Evolutionary conservation across 108 stramenopile species (phyloP).

Genomic region (Skeletonema potamos): DNA sequence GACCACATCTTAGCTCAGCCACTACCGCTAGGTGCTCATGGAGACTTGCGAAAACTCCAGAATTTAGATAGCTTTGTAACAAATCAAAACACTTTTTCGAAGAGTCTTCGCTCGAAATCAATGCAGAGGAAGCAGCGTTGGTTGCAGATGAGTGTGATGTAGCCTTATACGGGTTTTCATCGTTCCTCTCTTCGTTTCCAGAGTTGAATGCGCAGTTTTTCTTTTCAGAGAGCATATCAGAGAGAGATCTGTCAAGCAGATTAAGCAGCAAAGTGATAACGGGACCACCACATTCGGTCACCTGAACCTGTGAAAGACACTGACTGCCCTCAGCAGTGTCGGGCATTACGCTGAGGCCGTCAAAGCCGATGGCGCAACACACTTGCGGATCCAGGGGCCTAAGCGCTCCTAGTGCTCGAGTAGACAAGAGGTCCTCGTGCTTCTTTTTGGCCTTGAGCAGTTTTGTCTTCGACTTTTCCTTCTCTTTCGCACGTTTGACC

Average conservation of each 20-base stretch:
- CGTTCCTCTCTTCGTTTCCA: constrained; percentile 4
- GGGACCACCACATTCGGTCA: constrained; percentile 20
- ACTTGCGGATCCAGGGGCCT: constrained; percentile 39
- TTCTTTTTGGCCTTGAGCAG: constrained; percentile 28
- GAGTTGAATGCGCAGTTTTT: constrained; percentile 13
- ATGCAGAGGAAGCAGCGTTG: background rate
- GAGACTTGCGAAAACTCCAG: constrained; percentile 36
- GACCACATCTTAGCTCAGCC: constrained; percentile 34
- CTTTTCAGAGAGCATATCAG: constrained; percentile 20
- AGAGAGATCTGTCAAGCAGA: constrained; percentile 25
- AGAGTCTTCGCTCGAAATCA: constrained; percentile 10
- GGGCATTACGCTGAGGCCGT: constrained; percentile 20
- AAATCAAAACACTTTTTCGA: constrained; percentile 20
- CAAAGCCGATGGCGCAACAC: constrained; percentile 49
- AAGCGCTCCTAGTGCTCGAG: constrained; percentile 27
- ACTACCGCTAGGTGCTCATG: constrained; percentile 45
- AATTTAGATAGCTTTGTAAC: constrained; percentile 25
- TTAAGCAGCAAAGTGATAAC: constrained; percentile 28
- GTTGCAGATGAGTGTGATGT: background rate
- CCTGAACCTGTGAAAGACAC: constrained; percentile 19
- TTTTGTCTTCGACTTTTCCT: constrained; percentile 32
- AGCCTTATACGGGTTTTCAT: constrained; percentile 32
- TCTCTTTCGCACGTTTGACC: constrained; percentile 26
- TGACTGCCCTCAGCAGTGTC: constrained; percentile 13
- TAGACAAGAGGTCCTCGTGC: constrained; percentile 27